A percentile compares a stretch with the other conserved stretches of the same genome.
Evolutionary conservation across 1,284 basidiomycete species (phyloP).

Genomic region (Sporisorium iseilematis-ciliati): DNA sequence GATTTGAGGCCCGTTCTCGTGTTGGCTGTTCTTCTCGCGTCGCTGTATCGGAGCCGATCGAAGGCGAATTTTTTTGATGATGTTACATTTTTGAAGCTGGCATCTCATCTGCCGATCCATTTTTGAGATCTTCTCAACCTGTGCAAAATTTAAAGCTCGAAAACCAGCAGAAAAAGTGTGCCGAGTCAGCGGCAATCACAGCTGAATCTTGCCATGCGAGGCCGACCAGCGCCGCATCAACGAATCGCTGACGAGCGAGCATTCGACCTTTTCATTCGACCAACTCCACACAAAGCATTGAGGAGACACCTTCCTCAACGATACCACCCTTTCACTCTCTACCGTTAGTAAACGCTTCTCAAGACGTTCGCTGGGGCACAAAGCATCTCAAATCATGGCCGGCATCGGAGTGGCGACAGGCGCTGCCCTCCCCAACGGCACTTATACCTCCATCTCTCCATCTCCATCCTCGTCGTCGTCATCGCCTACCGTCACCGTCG

Average conservation of each 20-base stretch:
- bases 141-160: too few relatives aligned
- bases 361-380: too few relatives aligned
- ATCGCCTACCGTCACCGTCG: slow-evolving; percentile 55
- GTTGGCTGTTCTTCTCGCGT: slow-evolving; percentile 12
- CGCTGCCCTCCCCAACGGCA: slow-evolving; percentile 26
- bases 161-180: background rate
- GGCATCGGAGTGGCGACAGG: slow-evolving; percentile 44
- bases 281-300: too few relatives aligned
- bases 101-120: background rate
- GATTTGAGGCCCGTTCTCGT: slow-evolving; percentile 1
- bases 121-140: too few relatives aligned
- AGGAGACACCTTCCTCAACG: too few relatives aligned
- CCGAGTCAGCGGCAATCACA: slow-evolving; percentile 9
- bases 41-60: slow-evolving; percentile 7
- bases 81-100: background rate
- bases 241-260: too few relatives aligned
- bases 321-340: too few relatives aligned
- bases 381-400: slow-evolving; percentile 23
- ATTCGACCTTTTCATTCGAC: too few relatives aligned
- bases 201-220: background rate
- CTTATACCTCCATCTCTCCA: background rate
- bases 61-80: background rate
- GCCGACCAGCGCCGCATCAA: too few relatives aligned
- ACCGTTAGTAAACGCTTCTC: too few relatives aligned
- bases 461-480: slow-evolving; percentile 12